Base-by-base conservation (phyloP, 2,329 filamentous ascomycete species). In the Pseudonectria foliicola region DNA sequence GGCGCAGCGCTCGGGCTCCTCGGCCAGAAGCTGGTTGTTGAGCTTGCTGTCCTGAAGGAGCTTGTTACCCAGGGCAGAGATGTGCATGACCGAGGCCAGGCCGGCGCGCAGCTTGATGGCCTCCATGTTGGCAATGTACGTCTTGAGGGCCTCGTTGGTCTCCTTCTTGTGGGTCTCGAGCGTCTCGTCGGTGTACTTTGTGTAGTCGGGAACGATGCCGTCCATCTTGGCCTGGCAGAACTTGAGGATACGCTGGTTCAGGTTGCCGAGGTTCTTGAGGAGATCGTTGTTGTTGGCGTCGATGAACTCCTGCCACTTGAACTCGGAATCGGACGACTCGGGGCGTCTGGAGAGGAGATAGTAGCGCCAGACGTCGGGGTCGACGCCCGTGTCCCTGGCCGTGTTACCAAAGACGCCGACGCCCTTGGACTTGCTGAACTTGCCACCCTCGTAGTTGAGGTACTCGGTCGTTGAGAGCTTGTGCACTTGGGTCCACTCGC, bases 361-460 rank as follows among this genome's bases (percentile, higher is more conserved):
- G 63, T 90, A 95, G 47, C 89, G 74, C 86, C 88, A 95, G n/a
- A 95, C 85, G 43, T 90, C 85, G 0, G 87, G 70, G 12, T 82
- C 75, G 13, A 95, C 75, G 13, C 87, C 88, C 7, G 87, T 95
- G 36, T 93, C 81, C 62, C 84, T 83, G 30, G 86, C 89, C 52
- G 85, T 87, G 63, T 85, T 89, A 33, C 89, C 89, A 54, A 95
- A 95, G 1, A 95, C 89, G 52, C 89, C 89, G 25, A 95, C 76
- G 23, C 84, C 85, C 50, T 87, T 76, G 33, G 85, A 92, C 64
- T 95, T 95, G 57, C 82, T 89, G 66, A 95, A 95, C 59, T 95
- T 95, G 46, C 85, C 85, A 40, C 78, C 77, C 59, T 92, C 85
- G 54, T 92, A 92, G 65, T 90, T 89, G 46, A 92, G 70, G 52